Evolutionary conservation across 2,329 filamentous ascomycete species (phyloP), one percentile per base, ranked within the genome.

Genomic region (Aspergillus neoniger): DNA sequence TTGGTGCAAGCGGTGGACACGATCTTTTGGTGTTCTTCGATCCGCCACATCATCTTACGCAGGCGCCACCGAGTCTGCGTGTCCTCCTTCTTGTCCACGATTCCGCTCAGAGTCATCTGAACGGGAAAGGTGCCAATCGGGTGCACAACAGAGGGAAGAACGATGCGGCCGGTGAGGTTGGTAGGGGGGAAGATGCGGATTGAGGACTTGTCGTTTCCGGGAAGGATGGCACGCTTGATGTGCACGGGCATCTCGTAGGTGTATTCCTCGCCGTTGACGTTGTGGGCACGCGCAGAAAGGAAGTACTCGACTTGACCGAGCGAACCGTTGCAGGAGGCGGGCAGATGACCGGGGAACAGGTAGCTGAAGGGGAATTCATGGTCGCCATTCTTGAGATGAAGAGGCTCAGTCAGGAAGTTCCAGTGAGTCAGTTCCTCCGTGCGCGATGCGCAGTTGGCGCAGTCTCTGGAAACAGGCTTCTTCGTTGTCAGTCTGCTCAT

Each of bases 171-270:
- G 67, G 91, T 93, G 70, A 99, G 88, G 78, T 96, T 95, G 67
- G 95, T 99, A 0, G 95, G 94, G 51, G 94, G 95, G 79, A 99
- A 99, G 72, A 98, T 91, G 71, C 94, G 91, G 64, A 96, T 88
- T 15, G 91, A 96, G 77, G 93, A 89, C 78, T 96, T 94, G 63
- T 96, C 92, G 56, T 85, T 83, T 52, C 92, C 90, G 2, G 91
- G 86, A 56, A 89, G 83, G 25, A 98, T 86, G 36, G 92, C 90
- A 63, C 94, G 91, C 79, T 89, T 89, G 67, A 98, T 85, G 58
- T 88, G 82, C 48, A 98, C 81, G 9, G 85, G 84, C 69, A 87
- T 86, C 63, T 86, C 84, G 70, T 91, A 85, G 67, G 83, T 86
- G 71, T 91, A 83, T 61, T 83, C 83, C 66, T 87, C 86, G 61